Base-by-base conservation (phyloP, 345 rosid species). In the Eucalyptus tenuipes region DNA sequence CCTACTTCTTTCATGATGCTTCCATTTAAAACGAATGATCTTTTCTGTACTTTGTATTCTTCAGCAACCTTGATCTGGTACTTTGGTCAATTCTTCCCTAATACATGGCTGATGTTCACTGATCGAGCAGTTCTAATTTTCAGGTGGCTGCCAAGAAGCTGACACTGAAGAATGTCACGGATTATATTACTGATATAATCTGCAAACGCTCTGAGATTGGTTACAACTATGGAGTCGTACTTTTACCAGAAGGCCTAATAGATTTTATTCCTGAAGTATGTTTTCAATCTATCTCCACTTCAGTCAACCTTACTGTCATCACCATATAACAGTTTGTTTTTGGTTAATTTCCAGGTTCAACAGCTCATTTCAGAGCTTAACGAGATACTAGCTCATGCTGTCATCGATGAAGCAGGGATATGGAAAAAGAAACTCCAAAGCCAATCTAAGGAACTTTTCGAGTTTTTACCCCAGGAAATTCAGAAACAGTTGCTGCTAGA, bases 221-320 rank as follows among this genome's bases (percentile, higher is more conserved):
- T 86, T 97, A 95, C 91, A 97, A 97, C 90, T 97, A 98, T 24
- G 99, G 99, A 87, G 99, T 97, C 88, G 89, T 97, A 87, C 99
- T 98, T 89, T 92, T 98, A 90, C 99, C 99, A 18, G 99, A 98
- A 95, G 99, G 99, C 92, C 94, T 98, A 45, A 98, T 98, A 91
- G 99, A 98, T 90, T 98, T 98, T 92, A 95, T 98, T 91, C 99
- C 99, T 13, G 98, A 98, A 99, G 99, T 96, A 92, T 13, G 85
- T 49, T 87, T 40, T 44, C 82, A 20, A 75, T 75, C 29, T 75
- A 18, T 71, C 16, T 75, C 82, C 82, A 6, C 82, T 37, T 33
- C 44, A 17, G 81, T 71, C 81, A 40, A 33, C 44, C 12, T 33
- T 33, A 71, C 22, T 37, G 81, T 37, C 81, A 71, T 71, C 81